A percentile compares a stretch with the other conserved stretches of the same genome.
These are phyloP conservation scores for Escovopsis sp. DNA, from an alignment of 2,329 filamentous ascomycete species.

Conservation along the genomic window DNA sequence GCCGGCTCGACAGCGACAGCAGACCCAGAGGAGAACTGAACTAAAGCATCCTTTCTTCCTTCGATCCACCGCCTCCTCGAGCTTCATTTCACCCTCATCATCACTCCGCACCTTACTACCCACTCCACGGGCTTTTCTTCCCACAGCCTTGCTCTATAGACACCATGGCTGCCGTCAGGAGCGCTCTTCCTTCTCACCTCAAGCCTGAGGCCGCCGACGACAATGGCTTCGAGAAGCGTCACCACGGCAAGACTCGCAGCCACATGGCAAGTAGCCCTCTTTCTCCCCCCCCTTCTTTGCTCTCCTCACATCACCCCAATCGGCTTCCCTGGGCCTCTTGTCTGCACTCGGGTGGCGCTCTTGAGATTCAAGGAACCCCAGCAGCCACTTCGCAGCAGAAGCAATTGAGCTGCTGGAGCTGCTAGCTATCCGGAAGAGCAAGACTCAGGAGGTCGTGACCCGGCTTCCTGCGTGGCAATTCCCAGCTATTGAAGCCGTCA, in stretches of 20 bases:
- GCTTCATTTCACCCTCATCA: too few species aligned
- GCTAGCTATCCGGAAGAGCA: too few species aligned
- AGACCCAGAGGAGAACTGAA: too few species aligned
- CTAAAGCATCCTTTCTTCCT: not conserved
- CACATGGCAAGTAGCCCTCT: conserved; percentile 55
- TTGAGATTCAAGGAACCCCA: too few species aligned
- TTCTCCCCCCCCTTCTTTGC: not conserved
- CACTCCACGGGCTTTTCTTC: conserved; percentile 1
- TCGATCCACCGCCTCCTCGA: not conserved
- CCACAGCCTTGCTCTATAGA: conserved; percentile 14
- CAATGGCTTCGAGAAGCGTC: conserved; percentile 43
- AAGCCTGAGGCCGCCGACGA: conserved; percentile 44
- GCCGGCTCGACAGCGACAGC: too few species aligned
- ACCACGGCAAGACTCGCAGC: conserved; percentile 74
- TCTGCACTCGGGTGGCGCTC: too few species aligned
- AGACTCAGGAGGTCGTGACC: too few species aligned
- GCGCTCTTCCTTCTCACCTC: conserved; percentile 71
- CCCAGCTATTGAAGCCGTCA: too few species aligned
- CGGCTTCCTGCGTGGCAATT: too few species aligned
- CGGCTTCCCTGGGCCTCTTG: not conserved
- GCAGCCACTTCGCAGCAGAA: too few species aligned
- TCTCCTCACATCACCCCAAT: not conserved
- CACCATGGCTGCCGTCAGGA: conserved; percentile 56
- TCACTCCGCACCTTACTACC: not conserved
- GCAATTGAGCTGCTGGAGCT: too few species aligned